Conservation (phyloP, 1,284 basidiomycete genomes). For the Xanthoconium separans region DNA sequence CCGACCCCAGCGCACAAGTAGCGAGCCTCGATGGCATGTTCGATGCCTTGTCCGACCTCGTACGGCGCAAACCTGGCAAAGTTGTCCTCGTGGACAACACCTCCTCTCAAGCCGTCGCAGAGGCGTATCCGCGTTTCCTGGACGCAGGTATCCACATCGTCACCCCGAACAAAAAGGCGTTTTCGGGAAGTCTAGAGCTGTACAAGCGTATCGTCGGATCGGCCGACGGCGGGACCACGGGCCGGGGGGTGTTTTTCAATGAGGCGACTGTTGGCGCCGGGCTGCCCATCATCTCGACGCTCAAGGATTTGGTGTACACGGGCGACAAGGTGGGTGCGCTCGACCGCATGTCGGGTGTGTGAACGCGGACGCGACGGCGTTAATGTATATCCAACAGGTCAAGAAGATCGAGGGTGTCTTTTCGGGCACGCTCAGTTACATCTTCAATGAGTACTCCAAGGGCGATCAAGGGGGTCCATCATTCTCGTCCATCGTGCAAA, state of each 20-base stretch:
- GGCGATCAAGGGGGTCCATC: constrained; percentile 55
- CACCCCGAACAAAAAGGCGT: constrained; percentile 98
- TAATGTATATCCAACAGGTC: constrained; percentile 43
- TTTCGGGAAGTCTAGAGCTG: constrained; percentile 72
- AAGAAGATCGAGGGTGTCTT: constrained; percentile 85
- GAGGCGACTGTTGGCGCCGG: constrained; percentile 97
- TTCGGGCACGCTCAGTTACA: constrained; percentile 96
- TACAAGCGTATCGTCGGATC: constrained; percentile 67
- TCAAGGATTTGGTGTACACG: constrained; percentile 89
- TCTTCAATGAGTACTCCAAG: constrained; percentile 95
- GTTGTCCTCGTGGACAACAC: constrained; percentile 94
- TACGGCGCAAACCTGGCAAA: constrained; percentile 39
- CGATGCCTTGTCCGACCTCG: constrained; percentile 34
- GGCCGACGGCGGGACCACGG: constrained; percentile 32
- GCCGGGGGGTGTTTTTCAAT: constrained; percentile 77
- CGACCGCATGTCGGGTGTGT: not conserved
- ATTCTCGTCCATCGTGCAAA: constrained; percentile 88
- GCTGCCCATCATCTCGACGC: constrained; percentile 86
- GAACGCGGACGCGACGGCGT: constrained; percentile 4
- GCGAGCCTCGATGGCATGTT: constrained; percentile 46
- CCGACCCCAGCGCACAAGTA: constrained; percentile 38
- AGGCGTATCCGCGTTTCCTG: constrained; percentile 83
- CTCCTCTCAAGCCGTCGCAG: constrained; percentile 81
- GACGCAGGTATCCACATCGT: constrained; percentile 82
- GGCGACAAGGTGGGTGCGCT: constrained; percentile 75